A percentile compares a stretch with the other conserved stretches of the same genome.
phyloP scores from a whole-genome alignment of 768 basidiomycete species.

The Amanita phalloides region DNA sequence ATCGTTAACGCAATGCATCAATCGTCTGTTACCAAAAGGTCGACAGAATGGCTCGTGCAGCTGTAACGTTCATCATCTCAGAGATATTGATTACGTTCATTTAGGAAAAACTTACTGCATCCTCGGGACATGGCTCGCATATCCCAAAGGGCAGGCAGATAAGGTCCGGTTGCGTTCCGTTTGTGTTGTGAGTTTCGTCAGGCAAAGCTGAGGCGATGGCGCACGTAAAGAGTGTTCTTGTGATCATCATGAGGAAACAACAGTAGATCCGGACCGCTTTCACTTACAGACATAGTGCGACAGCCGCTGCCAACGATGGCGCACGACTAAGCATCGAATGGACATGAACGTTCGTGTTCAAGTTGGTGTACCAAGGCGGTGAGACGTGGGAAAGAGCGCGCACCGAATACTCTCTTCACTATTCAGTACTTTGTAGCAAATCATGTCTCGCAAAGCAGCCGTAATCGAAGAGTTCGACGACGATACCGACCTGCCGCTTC shows the following conservation, averaged over 20 bases:
- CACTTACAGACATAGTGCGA: slow-evolving; percentile 23
- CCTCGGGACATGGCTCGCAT: slow-evolving; percentile 55
- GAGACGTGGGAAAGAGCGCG: slow-evolving; percentile 11
- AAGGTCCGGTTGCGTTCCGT: slow-evolving; percentile 21
- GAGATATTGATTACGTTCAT: not conserved
- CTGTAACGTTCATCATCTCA: slow-evolving; percentile 24
- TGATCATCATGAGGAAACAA: not conserved
- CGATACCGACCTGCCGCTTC: slow-evolving; percentile 85
- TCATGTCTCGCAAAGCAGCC: slow-evolving; percentile 63
- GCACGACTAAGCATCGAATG: slow-evolving; percentile 13
- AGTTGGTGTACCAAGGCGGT: not conserved
- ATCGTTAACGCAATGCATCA: slow-evolving; percentile 67
- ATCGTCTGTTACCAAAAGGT: slow-evolving; percentile 89
- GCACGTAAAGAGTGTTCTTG: slow-evolving; percentile 8
- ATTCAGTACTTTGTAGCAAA: too few relatives aligned
- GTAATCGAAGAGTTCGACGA: slow-evolving; percentile 85
- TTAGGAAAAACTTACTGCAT: slow-evolving; percentile 34
- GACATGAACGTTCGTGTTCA: slow-evolving; percentile 1
- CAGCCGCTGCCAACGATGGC: slow-evolving; percentile 14
- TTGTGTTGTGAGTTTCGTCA: slow-evolving; percentile 3
- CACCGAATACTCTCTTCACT: not conserved
- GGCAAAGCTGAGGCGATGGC: slow-evolving; percentile 4
- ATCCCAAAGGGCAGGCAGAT: slow-evolving; percentile 45
- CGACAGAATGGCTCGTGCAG: slow-evolving; percentile 84
- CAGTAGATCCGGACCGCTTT: not conserved